Evolutionary conservation across 2,329 filamentous ascomycete genomes (phyloP).

Genomic region (Trichophyton benhamiae): DNA sequence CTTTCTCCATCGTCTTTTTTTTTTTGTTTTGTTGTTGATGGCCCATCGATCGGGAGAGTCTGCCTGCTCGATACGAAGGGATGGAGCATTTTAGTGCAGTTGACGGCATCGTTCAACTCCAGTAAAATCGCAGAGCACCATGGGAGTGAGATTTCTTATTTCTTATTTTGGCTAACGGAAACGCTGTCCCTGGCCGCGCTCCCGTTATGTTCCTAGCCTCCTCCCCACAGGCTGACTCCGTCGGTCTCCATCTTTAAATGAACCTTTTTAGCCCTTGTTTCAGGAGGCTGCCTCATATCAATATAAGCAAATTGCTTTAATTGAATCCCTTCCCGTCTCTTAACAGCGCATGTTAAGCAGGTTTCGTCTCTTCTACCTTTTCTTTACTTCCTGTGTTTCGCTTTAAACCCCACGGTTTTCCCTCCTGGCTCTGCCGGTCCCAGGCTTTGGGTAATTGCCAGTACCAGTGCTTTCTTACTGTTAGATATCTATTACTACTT

Average conservation of each 20-base stretch:
- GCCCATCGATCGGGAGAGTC: background rate
- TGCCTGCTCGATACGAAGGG: background rate
- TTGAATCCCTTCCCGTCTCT: background rate
- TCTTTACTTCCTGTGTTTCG: background rate
- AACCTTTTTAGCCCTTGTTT: conserved; percentile 3
- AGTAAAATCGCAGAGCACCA: background rate
- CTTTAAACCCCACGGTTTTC: conserved; percentile 1
- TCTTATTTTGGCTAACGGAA: background rate
- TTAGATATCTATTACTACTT: background rate
- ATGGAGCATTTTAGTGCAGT: background rate
- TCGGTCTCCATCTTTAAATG: background rate
- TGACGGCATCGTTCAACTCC: background rate
- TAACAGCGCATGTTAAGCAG: background rate
- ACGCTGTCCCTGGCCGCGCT: background rate
- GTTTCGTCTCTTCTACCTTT: background rate
- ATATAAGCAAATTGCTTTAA: conserved; percentile 3
- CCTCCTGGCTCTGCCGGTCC: background rate
- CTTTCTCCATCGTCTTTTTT: background rate
- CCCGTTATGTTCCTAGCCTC: conserved; percentile 1
- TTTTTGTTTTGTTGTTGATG: background rate
- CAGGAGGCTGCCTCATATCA: background rate
- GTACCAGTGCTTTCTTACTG: background rate
- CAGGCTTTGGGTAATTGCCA: background rate
- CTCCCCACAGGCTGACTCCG: background rate
- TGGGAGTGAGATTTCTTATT: background rate